phyloP scores from a whole-genome alignment of 352 stramenopile species.

The Globisporangium mamillatum region DNA sequence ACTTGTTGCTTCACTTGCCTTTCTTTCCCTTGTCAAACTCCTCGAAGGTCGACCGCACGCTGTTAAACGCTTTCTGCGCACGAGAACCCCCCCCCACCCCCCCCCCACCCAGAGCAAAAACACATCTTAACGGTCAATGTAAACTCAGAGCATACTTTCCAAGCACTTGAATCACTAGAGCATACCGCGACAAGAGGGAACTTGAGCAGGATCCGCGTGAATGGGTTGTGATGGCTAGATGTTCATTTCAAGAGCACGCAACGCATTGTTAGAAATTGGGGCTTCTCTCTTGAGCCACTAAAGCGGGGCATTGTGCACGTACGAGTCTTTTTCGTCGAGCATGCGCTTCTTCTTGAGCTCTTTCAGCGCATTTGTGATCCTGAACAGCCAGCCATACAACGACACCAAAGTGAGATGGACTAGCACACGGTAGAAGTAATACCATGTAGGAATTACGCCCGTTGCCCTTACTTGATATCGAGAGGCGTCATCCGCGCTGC shows the following conservation, averaged over 20 bases:
- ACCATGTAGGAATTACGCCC: too few species aligned
- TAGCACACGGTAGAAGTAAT: too few species aligned
- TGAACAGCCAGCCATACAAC: constrained; percentile 15
- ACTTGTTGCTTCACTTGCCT: constrained; percentile 19
- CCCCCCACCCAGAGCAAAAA: too few species aligned
- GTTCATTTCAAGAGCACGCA: neutral
- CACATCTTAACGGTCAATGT: too few species aligned
- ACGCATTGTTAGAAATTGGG: neutral
- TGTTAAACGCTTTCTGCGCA: constrained; percentile 66
- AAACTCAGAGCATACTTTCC: neutral
- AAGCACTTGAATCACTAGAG: neutral
- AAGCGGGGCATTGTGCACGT: constrained; percentile 2
- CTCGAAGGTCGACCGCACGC: constrained; percentile 67
- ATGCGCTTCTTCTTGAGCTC: constrained; percentile 62
- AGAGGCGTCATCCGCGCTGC: constrained; percentile 34
- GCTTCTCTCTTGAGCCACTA: neutral
- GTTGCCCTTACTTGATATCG: constrained; percentile 60
- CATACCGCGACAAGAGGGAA: constrained; percentile 55
- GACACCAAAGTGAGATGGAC: neutral
- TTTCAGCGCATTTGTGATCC: constrained; percentile 77
- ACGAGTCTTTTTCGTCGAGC: constrained; percentile 51
- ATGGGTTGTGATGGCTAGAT: constrained; percentile 42
- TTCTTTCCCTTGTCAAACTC: constrained; percentile 59
- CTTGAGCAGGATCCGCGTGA: constrained; percentile 81
- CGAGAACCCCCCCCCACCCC: too few species aligned